Evolutionary conservation across 495 filamentous ascomycete genomes (phyloP).

Genomic region (Achaetomiella virescens): DNA sequence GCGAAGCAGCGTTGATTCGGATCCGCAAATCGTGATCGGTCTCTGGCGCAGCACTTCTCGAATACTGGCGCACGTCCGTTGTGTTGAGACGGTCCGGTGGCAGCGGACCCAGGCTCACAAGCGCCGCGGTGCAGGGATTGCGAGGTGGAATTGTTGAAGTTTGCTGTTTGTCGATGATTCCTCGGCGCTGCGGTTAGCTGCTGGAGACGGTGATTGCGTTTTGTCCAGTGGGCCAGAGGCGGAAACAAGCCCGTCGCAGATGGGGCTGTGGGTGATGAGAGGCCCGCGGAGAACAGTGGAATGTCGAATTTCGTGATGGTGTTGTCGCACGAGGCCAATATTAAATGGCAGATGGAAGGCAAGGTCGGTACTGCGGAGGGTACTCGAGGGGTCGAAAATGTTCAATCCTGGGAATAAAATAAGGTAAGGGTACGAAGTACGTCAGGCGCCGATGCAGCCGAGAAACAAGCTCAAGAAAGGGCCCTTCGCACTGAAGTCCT

Average conservation of each 20-base stretch:
- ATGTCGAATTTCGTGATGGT: background rate
- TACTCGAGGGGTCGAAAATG: too few species aligned
- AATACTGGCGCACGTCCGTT: background rate
- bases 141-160: background rate
- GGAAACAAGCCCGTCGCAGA: background rate
- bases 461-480: too few species aligned
- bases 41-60: background rate
- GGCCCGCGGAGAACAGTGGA: background rate
- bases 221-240: background rate
- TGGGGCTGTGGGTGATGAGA: background rate
- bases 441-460: too few species aligned
- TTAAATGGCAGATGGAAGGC: background rate
- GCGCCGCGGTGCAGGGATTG: background rate
- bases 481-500: too few species aligned
- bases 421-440: too few species aligned
- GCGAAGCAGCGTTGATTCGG: constrained; percentile 17
- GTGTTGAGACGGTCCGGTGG: too few species aligned
- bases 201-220: background rate
- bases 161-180: background rate
- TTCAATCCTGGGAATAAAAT: too few species aligned
- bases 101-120: background rate
- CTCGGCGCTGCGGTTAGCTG: background rate
- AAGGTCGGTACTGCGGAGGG: too few species aligned
- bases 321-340: constrained; percentile 1
- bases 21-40: constrained; percentile 21